Percentiles rank a stretch among this genome's conserved stretches.
Evolutionary conservation across 2,329 filamentous ascomycete genomes (phyloP).

Genomic region (Colletotrichum chrysophilum): DNA sequence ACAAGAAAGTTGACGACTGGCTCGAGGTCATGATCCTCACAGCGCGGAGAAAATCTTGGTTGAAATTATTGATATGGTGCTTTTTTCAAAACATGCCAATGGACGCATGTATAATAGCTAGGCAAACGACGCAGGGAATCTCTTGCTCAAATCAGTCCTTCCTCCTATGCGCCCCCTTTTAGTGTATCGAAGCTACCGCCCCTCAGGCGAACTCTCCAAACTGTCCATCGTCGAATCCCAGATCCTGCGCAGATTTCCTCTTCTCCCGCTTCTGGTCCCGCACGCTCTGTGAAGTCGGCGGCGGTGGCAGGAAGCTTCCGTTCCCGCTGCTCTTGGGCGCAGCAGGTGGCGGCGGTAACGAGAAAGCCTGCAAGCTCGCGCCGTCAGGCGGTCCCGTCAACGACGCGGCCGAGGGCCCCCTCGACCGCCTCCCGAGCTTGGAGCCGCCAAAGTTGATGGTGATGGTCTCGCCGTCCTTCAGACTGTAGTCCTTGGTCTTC

Average conservation of each 20-base stretch:
- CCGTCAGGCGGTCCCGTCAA: conserved; percentile 10
- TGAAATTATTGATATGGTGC: not conserved
- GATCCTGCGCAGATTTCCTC: conserved; percentile 62
- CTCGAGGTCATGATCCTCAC: not conserved
- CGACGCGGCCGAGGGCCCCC: conserved; percentile 31
- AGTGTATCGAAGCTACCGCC: not conserved
- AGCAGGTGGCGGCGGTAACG: conserved; percentile 73
- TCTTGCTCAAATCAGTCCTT: not conserved
- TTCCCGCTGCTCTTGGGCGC: conserved; percentile 31
- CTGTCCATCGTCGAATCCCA: conserved; percentile 87
- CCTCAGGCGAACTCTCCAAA: conserved; percentile 79
- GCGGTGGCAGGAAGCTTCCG: conserved; percentile 60
- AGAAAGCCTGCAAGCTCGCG: conserved; percentile 61
- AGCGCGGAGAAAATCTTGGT: not conserved
- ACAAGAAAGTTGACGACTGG: not conserved
- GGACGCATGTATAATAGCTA: not conserved
- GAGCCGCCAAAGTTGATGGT: conserved; percentile 74
- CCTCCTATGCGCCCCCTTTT: not conserved
- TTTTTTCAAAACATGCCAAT: not conserved
- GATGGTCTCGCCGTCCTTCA: conserved; percentile 91
- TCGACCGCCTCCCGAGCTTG: conserved; percentile 50
- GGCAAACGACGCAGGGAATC: not conserved
- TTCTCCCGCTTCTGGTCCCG: conserved; percentile 64
- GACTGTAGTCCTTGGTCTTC: conserved; percentile 77
- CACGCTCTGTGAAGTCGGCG: conserved; percentile 67